phyloP scores from a whole-genome alignment of 345 rosid species.

The Moricandia moricandioides region DNA sequence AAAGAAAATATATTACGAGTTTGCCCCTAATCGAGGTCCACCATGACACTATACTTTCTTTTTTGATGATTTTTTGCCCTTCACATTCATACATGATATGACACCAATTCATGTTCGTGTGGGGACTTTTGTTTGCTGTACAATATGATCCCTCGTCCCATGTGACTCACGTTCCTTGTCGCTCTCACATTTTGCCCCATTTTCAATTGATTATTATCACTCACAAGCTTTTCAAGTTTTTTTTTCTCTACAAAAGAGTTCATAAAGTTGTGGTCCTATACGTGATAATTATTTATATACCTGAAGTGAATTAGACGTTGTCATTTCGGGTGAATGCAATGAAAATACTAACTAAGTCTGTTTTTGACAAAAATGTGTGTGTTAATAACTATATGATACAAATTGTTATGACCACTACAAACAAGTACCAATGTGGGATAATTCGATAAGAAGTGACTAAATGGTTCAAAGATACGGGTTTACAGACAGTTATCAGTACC shows the following conservation, averaged over 20 bases:
- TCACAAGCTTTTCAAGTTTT: constrained; percentile 19
- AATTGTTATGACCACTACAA: background rate
- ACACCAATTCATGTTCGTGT: constrained; percentile 37
- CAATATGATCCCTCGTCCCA: constrained; percentile 31
- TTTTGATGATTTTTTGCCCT: constrained; percentile 28
- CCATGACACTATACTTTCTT: constrained; percentile 15
- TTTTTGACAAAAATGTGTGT: background rate
- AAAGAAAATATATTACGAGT: background rate
- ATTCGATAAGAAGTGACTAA: background rate
- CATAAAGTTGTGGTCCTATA: constrained; percentile 20
- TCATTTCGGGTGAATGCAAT: background rate
- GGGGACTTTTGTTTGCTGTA: constrained; percentile 37
- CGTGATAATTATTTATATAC: constrained; percentile 7
- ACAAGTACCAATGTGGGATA: background rate
- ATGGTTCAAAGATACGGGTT: background rate
- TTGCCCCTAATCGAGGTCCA: constrained; percentile 24
- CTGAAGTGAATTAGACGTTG: constrained; percentile 13
- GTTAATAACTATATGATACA: background rate
- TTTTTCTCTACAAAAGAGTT: constrained; percentile 3
- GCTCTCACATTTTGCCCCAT: constrained; percentile 38
- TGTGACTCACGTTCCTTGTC: constrained; percentile 44
- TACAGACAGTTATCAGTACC: background rate
- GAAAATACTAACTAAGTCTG: background rate
- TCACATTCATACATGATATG: constrained; percentile 29
- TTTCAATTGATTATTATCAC: constrained; percentile 25